Percentiles rank a stretch among this genome's conserved stretches.
Conservation (phyloP, 2,329 filamentous ascomycete species). For the Aureobasidium sp. region DNA sequence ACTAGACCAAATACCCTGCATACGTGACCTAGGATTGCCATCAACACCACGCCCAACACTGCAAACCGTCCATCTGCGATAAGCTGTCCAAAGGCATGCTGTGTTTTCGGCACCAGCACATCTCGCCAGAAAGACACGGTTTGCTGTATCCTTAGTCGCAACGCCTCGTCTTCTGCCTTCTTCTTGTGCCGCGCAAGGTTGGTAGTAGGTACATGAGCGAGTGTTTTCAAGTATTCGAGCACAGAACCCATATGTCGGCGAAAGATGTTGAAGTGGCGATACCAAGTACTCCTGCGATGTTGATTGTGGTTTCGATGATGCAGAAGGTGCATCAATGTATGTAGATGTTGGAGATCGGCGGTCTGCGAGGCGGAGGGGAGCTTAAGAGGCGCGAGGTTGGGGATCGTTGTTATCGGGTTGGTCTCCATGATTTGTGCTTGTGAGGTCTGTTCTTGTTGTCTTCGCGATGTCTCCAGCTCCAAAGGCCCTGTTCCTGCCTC, state of each 20-base stretch:
- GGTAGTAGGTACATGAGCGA: conserved; percentile 21
- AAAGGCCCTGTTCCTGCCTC: not conserved
- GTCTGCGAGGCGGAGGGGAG: not conserved
- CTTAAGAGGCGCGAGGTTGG: conserved; percentile 12
- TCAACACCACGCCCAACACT: conserved; percentile 37
- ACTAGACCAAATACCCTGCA: conserved; percentile 35
- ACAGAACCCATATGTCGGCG: conserved; percentile 58
- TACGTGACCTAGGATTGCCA: conserved; percentile 34
- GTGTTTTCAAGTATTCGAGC: conserved; percentile 24
- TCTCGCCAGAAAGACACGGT: conserved; percentile 34
- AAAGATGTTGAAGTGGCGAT: conserved; percentile 62
- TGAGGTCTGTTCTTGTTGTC: not conserved
- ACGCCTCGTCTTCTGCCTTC: conserved; percentile 19
- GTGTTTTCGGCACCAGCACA: conserved; percentile 25
- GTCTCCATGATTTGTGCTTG: not conserved
- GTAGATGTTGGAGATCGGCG: conserved; percentile 28
- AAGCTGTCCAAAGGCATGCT: conserved; percentile 36
- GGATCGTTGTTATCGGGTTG: not conserved
- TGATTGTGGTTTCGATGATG: conserved; percentile 86
- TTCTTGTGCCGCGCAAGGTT: conserved; percentile 23
- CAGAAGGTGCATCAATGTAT: conserved; percentile 60
- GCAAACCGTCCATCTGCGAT: conserved; percentile 38
- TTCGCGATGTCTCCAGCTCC: not conserved
- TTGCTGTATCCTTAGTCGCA: conserved; percentile 20
- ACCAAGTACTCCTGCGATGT: conserved; percentile 76